A percentile compares a stretch with the other conserved stretches of the same genome.
These are phyloP conservation scores for Schizosaccharomyces japonicus DNA, from an alignment of 805 yeast species.

Conservation along the genomic window DNA sequence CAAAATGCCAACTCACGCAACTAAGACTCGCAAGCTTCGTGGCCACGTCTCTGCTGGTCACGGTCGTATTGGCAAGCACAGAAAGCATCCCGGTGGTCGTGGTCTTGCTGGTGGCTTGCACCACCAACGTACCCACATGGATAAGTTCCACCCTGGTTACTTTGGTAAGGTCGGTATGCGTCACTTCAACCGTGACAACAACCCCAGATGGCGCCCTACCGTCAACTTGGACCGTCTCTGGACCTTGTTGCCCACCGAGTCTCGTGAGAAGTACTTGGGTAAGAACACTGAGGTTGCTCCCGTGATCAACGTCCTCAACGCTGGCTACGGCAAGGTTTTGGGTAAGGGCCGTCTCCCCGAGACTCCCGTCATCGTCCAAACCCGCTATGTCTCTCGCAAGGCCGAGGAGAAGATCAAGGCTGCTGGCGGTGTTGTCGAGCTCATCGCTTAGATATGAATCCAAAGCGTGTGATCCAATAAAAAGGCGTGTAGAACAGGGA, in stretches of 20 bases:
- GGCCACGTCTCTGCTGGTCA: constrained; percentile 99
- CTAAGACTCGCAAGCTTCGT: constrained; percentile 98
- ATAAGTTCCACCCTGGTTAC: constrained; percentile 99
- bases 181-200: constrained; percentile 27
- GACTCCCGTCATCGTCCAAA: constrained; percentile 97
- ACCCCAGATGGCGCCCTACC: constrained; percentile 94
- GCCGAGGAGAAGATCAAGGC: constrained; percentile 99
- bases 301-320: constrained; percentile 20
- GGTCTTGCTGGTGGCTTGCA: constrained; percentile 99
- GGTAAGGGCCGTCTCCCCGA: constrained; percentile 97
- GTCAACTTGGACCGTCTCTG: constrained; percentile 96
- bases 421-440: constrained; percentile 99
- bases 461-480: neutral
- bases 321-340: constrained; percentile 96
- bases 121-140: constrained; percentile 99
- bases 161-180: constrained; percentile 99
- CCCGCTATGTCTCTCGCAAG: constrained; percentile 95
- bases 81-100: constrained; percentile 9
- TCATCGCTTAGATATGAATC: constrained; percentile 58
- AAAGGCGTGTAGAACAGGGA: neutral
- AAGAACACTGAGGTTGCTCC: constrained; percentile 63
- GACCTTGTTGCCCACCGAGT: constrained; percentile 82
- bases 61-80: constrained; percentile 53
- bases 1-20: constrained; percentile 13
- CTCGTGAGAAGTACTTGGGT: constrained; percentile 82